Evolutionary conservation across 352 stramenopile species (phyloP), one percentile per base, ranked within the genome.

Genomic region (Globisporangium ultimum): DNA sequence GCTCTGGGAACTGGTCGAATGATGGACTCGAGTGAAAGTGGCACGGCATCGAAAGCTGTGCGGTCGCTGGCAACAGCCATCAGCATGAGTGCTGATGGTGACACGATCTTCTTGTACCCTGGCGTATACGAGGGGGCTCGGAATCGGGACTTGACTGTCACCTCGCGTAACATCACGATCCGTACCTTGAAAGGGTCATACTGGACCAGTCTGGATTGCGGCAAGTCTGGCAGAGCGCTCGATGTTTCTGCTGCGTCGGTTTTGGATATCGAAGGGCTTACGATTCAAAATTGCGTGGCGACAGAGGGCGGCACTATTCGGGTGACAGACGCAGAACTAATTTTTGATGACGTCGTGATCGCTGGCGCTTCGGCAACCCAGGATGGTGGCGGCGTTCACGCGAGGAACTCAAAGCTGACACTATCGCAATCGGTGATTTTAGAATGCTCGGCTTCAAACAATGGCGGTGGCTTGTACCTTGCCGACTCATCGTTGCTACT

Each of bases 31-130:
- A 80, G 68, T 10, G 81, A 91, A 28, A 46, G 24, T n/a, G 78
- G 81, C 8, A 74, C 77, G 0, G 64, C 70, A 4, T 70, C 75
- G 2, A 91, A 91, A 64, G 76, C 74, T 2, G 72, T 87, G 1
- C 63, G 71, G 18, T 77, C 73, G 12, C 40, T 91, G 8, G 32
- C 59, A 14, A 74, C 64, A 53, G 81, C 73, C 13, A 34, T 89
- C 2, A 57, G 41, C 6, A 52, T 86, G 24, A 80, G 73, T 10
- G 53, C 28, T 0, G 48, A 66, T 21, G 72, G 66, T 18, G 63
- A 60, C 47, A 60, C 67, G 9, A 77, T 91, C 47, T 72, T 91
- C 0, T 43, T 89, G 17, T 88, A 88, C 42, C 81, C 81, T 40
- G 81, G 77, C 14, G 38, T 49, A 10, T 91, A 88, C 61, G 71